Base-by-base conservation (phyloP, 148 eudicot genomes). In the Rhododendron ferrugineum region DNA sequence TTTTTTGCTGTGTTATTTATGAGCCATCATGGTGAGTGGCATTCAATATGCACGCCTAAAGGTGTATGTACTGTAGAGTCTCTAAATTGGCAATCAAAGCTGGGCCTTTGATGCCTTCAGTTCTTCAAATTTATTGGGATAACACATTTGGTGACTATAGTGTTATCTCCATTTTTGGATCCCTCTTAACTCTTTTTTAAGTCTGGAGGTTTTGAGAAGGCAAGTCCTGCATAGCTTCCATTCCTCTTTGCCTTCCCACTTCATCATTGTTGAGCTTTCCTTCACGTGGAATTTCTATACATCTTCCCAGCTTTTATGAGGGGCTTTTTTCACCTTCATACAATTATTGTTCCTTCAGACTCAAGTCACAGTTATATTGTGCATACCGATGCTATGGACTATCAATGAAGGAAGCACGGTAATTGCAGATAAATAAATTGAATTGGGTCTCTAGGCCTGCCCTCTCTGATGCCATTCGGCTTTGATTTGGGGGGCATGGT, bases 191-290 rank as follows among this genome's bases (percentile, higher is more conserved):
- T 74, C 16, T 78, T 46, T 46, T 78, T 26, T 46, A 46, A 78
- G 13, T 78, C 81, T 78, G 34, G 32, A 78, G 56, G 56, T 78
- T 78, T 78, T 78, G 13, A 46, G 28, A n/a, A 78, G 81, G 56
- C 30, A 23, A 36, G 62, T 30, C 62, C 50, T 40, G 60, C 37
- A 79, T 79, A 22, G 0, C 82, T 49, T 28, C 2, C 2, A 4
- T 15, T 49, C 60, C 82, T 79, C 60, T 47, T 26, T 79, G 34
- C 60, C 60, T 47, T 49, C 47, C 60, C 60, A 47, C 37, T 26
- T 78, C 80, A 42, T 11, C 54, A 10, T 78, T n/a, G 32, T 44
- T 44, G 80, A 78, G 30, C 30, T 78, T 40, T 44, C 52, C 52
- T 44, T 42, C 11, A 40, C 14, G 14, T 78, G 52, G 54, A 44